Evolutionary conservation across 192 early-diverging fungal species (phyloP).

Genomic region (Entomortierella parvispora): DNA sequence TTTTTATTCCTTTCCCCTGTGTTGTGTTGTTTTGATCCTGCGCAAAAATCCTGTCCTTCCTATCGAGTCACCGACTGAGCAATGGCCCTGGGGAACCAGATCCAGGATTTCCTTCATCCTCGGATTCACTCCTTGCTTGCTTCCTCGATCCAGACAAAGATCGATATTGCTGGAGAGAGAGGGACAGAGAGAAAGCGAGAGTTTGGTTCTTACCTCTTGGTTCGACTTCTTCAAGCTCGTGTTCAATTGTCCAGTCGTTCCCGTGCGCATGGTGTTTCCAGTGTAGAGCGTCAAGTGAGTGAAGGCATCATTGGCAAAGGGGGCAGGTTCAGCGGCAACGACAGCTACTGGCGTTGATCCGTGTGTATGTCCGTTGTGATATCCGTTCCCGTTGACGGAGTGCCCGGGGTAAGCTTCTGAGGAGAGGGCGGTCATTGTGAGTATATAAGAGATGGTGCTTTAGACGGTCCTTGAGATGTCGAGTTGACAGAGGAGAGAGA

Average conservation of each 20-base stretch:
- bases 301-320: slow-evolving; percentile 39
- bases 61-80: no score
- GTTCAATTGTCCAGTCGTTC: slow-evolving; percentile 50
- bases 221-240: slow-evolving; percentile 56
- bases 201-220: slow-evolving; percentile 51
- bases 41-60: no score
- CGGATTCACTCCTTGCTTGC: no score
- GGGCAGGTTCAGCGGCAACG: neutral
- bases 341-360: neutral
- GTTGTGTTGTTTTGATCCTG: no score
- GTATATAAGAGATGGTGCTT: neutral
- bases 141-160: no score
- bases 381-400: slow-evolving; percentile 8
- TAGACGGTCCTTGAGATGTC: neutral
- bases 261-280: slow-evolving; percentile 62
- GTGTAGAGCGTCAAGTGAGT: slow-evolving; percentile 60
- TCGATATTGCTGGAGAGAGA: no score
- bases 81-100: no score
- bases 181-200: no score
- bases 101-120: no score
- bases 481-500: neutral
- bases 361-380: slow-evolving; percentile 7
- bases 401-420: neutral
- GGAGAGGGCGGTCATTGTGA: slow-evolving; percentile 11
- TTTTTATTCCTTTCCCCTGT: no score